Evolutionary conservation across 495 filamentous ascomycete species (phyloP).

Genomic region (Penicillium macrosclerotiorum): DNA sequence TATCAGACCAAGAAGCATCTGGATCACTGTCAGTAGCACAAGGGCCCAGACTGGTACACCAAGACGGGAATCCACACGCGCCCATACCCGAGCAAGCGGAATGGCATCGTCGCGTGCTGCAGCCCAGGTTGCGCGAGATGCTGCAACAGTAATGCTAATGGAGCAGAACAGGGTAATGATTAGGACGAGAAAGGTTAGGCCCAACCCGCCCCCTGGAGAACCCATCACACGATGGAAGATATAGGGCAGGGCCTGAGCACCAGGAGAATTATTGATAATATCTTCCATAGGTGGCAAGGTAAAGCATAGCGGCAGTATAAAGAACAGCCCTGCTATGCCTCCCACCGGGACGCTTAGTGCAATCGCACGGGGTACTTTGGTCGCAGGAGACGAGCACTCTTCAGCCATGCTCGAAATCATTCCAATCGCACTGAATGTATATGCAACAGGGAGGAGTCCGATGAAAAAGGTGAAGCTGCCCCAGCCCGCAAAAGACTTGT

Average conservation of each 20-base stretch:
- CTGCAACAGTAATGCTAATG: constrained; percentile 59
- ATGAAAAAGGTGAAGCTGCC: constrained; percentile 49
- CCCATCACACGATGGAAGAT: constrained; percentile 50
- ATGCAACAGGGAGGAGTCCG: constrained; percentile 50
- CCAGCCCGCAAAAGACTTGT: constrained; percentile 49
- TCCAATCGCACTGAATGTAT: constrained; percentile 50
- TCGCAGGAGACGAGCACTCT: constrained; percentile 42
- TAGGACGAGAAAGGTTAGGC: constrained; percentile 51
- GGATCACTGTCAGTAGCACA: constrained; percentile 33
- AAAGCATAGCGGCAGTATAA: constrained; percentile 47
- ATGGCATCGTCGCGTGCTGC: constrained; percentile 56
- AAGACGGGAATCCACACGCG: constrained; percentile 26
- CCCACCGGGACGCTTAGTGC: constrained; percentile 41
- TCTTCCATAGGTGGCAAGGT: constrained; percentile 45
- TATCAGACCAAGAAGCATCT: constrained; percentile 57
- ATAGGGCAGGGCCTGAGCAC: constrained; percentile 45
- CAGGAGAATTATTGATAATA: constrained; percentile 34
- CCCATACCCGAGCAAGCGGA: constrained; percentile 34
- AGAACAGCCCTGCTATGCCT: constrained; percentile 44
- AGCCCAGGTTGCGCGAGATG: constrained; percentile 59
- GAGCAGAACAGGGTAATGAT: constrained; percentile 63
- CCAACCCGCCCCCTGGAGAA: constrained; percentile 45
- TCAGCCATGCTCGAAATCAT: constrained; percentile 55
- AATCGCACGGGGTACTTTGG: constrained; percentile 47
- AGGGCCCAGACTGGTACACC: constrained; percentile 39